Evolutionary conservation across 805 yeast species (phyloP), one percentile per base, ranked within the genome.

Genomic region (Candida palmyrensis): DNA sequence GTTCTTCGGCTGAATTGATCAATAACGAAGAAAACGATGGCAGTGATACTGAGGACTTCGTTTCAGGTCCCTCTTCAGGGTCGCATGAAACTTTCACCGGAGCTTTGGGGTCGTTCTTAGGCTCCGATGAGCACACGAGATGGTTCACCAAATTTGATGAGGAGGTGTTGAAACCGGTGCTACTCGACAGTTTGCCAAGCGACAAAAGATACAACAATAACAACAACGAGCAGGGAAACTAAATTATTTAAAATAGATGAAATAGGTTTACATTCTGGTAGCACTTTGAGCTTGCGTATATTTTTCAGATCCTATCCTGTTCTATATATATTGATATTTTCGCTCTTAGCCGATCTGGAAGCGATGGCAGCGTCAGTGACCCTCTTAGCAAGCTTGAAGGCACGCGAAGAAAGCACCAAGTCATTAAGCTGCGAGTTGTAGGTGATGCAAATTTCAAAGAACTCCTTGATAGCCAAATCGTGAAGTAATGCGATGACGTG

Each of bases 71-170:
- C 8, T 19, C 23, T 4, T 17, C 31, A 14, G 22, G 14, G n/a
- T 27, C 30, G 15, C 16, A 11, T 6, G 19, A 17, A 16, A 35
- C 40, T 3, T 35, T 28, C 10, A 40, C 41, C 25, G 70, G 72
- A 6, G 57, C 64, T 2, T 46, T 65, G 25, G 62, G 66, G 5
- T 62, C 68, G 3, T 59, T 66, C 35, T 49, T 72, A 20, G 65
- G 67, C 39, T 71, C 75, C 1, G 90, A 82, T 41, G 89, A 83
- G 43, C 84, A 79, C 40, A 83, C 89, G 8, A 79, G 75, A 52
- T 90, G 98, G 97, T 92, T 92, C 56, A 82, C 86, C 14, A 82
- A 77, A 46, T 86, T 92, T 51, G 99, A 92, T 53, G 96, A 92
- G 47, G 86, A 86, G 52, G 92, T 92, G 15, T 68, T 92, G 47